phyloP scores from a whole-genome alignment of 2,329 filamentous ascomycete species.

The Pestalotiopsis sp. region DNA sequence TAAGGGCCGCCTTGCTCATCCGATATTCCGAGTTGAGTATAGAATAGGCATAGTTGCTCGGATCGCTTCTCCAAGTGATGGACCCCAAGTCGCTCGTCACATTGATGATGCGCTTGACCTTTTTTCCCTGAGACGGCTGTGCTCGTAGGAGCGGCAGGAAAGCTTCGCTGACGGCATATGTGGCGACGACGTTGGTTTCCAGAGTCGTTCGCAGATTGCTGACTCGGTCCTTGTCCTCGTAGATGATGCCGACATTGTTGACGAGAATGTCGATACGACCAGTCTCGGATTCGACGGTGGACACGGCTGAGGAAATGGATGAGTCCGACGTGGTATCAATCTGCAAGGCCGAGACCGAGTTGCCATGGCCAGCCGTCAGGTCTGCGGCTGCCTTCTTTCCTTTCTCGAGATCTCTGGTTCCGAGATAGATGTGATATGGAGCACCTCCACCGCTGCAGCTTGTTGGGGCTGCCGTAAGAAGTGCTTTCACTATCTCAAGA shows the following conservation, averaged over 20 bases:
- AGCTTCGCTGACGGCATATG: conserved; percentile 19
- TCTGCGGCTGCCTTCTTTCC: conserved; percentile 14
- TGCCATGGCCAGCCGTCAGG: conserved; percentile 14
- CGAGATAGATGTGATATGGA: conserved; percentile 24
- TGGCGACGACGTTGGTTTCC: conserved; percentile 23
- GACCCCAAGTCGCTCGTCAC: conserved; percentile 23
- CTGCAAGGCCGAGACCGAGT: conserved; percentile 21
- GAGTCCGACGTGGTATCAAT: conserved; percentile 20
- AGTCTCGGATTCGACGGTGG: conserved; percentile 13
- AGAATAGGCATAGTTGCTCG: conserved; percentile 12
- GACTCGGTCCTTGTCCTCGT: conserved; percentile 14
- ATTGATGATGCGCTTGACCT: conserved; percentile 22
- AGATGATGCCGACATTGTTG: conserved; percentile 23
- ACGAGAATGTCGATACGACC: conserved; percentile 24
- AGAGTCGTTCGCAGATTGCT: conserved; percentile 18
- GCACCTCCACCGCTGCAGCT: conserved; percentile 3
- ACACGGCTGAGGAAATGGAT: conserved; percentile 19
- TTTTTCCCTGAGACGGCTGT: conserved; percentile 15
- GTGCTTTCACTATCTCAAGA: conserved; percentile 20
- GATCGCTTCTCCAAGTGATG: conserved; percentile 15
- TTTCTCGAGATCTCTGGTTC: conserved; percentile 19
- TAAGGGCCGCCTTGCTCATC: conserved; percentile 22
- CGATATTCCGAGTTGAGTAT: conserved; percentile 19
- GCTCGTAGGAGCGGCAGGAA: conserved; percentile 20
- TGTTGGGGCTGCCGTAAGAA: conserved; percentile 13